Evolutionary conservation across 306 rosid genomes (phyloP).

Genomic region (Begonia masoniana): DNA sequence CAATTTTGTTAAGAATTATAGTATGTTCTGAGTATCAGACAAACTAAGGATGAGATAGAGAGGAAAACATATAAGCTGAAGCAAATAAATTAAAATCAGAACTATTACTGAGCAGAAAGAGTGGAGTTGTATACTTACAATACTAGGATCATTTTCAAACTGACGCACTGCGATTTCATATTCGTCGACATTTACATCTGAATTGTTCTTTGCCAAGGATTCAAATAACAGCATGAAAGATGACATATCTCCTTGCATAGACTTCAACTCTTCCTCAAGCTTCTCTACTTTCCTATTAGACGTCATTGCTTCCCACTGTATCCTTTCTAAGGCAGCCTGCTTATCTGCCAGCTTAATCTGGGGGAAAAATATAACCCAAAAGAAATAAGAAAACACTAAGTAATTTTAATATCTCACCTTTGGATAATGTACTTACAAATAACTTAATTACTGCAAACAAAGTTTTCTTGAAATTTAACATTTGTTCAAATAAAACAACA

Average conservation of each 20-base stretch:
- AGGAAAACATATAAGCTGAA: too few relatives aligned
- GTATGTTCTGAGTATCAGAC: too few relatives aligned
- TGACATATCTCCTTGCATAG: constrained; percentile 29
- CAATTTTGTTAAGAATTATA: too few relatives aligned
- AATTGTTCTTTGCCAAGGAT: constrained; percentile 40
- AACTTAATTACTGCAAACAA: background rate
- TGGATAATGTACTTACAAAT: background rate
- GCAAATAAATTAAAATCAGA: too few relatives aligned
- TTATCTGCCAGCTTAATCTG: constrained; percentile 95
- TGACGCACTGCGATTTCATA: constrained; percentile 17
- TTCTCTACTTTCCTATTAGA: constrained; percentile 39
- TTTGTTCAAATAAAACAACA: background rate
- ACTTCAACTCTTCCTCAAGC: constrained; percentile 32
- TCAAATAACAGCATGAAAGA: constrained; percentile 46
- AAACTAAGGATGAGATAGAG: too few relatives aligned
- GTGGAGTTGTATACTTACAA: constrained; percentile 19
- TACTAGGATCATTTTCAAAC: constrained; percentile 18
- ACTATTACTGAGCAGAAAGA: too few relatives aligned
- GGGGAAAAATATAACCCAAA: background rate
- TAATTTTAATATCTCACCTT: too few relatives aligned
- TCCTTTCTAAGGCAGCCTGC: constrained; percentile 87
- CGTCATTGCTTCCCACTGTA: constrained; percentile 78
- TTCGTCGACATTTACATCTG: constrained; percentile 11
- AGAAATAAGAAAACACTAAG: too few relatives aligned
- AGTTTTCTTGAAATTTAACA: too few relatives aligned